Percentiles rank a stretch among this genome's conserved stretches.
phyloP scores from a whole-genome alignment of 1,284 basidiomycete genomes.

The Boletus austroedulis region DNA sequence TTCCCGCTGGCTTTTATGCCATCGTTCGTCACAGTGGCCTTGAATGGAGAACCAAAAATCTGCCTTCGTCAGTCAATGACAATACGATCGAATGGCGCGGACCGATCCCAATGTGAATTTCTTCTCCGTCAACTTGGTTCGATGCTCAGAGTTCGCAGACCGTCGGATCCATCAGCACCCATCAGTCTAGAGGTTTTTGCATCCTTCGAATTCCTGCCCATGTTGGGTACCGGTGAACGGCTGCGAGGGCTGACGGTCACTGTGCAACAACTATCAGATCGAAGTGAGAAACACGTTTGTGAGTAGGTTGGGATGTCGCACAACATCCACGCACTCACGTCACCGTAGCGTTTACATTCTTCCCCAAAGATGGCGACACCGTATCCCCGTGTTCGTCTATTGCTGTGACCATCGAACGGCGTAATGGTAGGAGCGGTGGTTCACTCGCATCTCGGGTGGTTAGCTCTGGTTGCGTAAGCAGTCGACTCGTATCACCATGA shows the following conservation, averaged over 20 bases:
- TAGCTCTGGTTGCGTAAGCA: neutral
- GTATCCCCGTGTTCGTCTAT: neutral
- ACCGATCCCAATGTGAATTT: neutral
- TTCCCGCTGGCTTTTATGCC: neutral
- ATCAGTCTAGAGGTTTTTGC: neutral
- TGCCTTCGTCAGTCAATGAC: neutral
- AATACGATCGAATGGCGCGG: neutral
- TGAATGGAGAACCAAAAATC: neutral
- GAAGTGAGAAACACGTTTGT: no score
- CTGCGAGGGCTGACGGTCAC: neutral
- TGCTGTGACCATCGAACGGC: neutral
- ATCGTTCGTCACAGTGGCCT: neutral
- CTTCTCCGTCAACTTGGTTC: no score
- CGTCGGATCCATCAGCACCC: neutral
- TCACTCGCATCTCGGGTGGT: neutral
- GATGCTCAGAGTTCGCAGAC: no score
- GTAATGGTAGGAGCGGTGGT: neutral
- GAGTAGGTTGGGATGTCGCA: no score
- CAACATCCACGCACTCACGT: no score
- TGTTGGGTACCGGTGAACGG: neutral
- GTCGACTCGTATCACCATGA: neutral
- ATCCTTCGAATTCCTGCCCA: neutral
- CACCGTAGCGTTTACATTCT: no score
- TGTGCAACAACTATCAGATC: neutral
- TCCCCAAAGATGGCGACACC: no score